Evolutionary conservation across 768 basidiomycete species (phyloP).

Genomic region (Boletus reticuloceps): DNA sequence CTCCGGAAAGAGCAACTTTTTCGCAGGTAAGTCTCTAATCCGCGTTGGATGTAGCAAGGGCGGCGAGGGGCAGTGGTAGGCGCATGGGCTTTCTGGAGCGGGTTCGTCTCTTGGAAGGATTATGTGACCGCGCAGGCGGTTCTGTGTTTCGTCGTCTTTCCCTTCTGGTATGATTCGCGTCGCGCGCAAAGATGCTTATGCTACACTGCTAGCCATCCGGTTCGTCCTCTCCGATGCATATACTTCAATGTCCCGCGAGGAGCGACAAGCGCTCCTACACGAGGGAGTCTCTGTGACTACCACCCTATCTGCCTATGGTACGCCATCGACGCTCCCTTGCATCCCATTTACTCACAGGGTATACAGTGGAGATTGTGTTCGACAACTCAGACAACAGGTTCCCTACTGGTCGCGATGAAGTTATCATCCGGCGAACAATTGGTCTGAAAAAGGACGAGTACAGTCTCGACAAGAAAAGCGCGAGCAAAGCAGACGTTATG

Average conservation of each 20-base stretch:
- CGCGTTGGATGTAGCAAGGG: neutral
- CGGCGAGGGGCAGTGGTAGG: neutral
- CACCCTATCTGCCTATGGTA: slow-evolving; percentile 89
- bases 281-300: slow-evolving; percentile 87
- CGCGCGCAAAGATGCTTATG: slow-evolving; percentile 1
- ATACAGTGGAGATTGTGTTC: slow-evolving; percentile 82
- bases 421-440: slow-evolving; percentile 89
- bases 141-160: neutral
- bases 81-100: no score
- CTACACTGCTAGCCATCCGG: slow-evolving; percentile 67
- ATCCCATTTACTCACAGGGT: neutral
- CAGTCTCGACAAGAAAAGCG: slow-evolving; percentile 92
- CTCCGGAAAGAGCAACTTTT: slow-evolving; percentile 98
- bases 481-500: slow-evolving; percentile 96
- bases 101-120: neutral
- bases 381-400: slow-evolving; percentile 95
- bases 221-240: slow-evolving; percentile 98
- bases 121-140: neutral
- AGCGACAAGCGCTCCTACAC: slow-evolving; percentile 89
- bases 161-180: neutral
- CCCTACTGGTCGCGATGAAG: slow-evolving; percentile 85
- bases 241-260: slow-evolving; percentile 91
- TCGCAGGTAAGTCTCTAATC: slow-evolving; percentile 62
- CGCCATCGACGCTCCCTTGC: slow-evolving; percentile 10
- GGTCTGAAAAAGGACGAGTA: slow-evolving; percentile 99